Evolutionary conservation across 441 rosid genomes (phyloP).

Genomic region (Sinapis alba): DNA sequence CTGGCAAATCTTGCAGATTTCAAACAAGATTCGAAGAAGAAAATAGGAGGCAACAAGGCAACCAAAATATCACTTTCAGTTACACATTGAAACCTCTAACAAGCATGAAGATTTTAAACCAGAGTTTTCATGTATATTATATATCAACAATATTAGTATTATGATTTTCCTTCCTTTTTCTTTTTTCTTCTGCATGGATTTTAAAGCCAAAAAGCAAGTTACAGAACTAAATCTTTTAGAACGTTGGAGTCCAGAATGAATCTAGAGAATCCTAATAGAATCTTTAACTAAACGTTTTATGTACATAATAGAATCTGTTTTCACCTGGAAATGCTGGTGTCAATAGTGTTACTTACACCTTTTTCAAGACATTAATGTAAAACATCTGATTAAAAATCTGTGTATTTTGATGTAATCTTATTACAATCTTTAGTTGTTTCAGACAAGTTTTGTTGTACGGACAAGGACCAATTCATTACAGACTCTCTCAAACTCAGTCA

Average conservation of each 20-base stretch:
- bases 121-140: slow-evolving; percentile 35
- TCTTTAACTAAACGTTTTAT: slow-evolving; percentile 20
- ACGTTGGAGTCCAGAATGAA: slow-evolving; percentile 4
- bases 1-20: slow-evolving; percentile 52
- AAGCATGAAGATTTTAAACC: slow-evolving; percentile 13
- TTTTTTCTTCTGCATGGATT: slow-evolving; percentile 22
- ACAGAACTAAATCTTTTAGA: slow-evolving; percentile 13
- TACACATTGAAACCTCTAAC: slow-evolving; percentile 13
- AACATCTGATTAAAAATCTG: neutral
- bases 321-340: too few species aligned
- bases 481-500: slow-evolving; percentile 67
- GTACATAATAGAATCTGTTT: slow-evolving; percentile 5
- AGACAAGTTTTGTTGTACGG: slow-evolving; percentile 32
- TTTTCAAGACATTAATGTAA: slow-evolving; percentile 9
- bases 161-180: slow-evolving; percentile 1
- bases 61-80: slow-evolving; percentile 16
- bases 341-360: too few species aligned
- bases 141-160: slow-evolving; percentile 6
- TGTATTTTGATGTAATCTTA: neutral
- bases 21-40: slow-evolving; percentile 43
- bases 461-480: slow-evolving; percentile 29
- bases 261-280: slow-evolving; percentile 14
- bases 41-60: slow-evolving; percentile 30
- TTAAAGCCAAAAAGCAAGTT: slow-evolving; percentile 19
- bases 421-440: neutral